Conservation (phyloP, 257 asterid species). For the Rubia yunnanensis region DNA sequence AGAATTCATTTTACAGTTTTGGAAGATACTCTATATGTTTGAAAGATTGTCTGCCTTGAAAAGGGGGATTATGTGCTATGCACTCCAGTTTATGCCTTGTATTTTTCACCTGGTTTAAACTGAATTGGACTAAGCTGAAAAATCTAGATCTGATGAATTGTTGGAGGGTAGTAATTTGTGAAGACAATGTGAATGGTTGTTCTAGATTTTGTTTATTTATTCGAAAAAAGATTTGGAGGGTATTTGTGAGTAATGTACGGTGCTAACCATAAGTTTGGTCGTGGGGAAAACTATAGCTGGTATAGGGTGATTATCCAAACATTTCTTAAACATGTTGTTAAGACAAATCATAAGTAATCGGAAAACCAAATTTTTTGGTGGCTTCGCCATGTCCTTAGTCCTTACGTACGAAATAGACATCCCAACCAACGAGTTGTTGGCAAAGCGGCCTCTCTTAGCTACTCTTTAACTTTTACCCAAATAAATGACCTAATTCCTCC, state of each 20-base stretch:
- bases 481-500: neutral
- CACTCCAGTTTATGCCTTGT: neutral
- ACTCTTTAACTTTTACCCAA: slow-evolving; percentile 3
- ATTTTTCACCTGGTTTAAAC: too few species aligned
- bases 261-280: slow-evolving; percentile 14
- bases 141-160: too few species aligned
- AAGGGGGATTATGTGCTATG: too few species aligned
- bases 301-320: slow-evolving; percentile 14
- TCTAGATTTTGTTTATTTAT: too few species aligned
- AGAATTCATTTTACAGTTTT: neutral
- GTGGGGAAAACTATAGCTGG: slow-evolving; percentile 1
- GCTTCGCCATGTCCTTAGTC: slow-evolving; percentile 26
- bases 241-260: slow-evolving; percentile 4
- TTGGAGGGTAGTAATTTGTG: too few species aligned
- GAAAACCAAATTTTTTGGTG: slow-evolving; percentile 21
- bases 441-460: slow-evolving; percentile 1
- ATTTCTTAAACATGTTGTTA: slow-evolving; percentile 2
- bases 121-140: too few species aligned
- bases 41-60: too few species aligned
- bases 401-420: slow-evolving; percentile 36
- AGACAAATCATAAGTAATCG: neutral
- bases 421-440: slow-evolving; percentile 58
- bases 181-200: too few species aligned
- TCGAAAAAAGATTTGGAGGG: neutral
- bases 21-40: too few species aligned